Percentiles rank a stretch among this genome's conserved stretches.
Conservation (phyloP, 164 flowering plant genomes). For the Buxus sempervirens region DNA sequence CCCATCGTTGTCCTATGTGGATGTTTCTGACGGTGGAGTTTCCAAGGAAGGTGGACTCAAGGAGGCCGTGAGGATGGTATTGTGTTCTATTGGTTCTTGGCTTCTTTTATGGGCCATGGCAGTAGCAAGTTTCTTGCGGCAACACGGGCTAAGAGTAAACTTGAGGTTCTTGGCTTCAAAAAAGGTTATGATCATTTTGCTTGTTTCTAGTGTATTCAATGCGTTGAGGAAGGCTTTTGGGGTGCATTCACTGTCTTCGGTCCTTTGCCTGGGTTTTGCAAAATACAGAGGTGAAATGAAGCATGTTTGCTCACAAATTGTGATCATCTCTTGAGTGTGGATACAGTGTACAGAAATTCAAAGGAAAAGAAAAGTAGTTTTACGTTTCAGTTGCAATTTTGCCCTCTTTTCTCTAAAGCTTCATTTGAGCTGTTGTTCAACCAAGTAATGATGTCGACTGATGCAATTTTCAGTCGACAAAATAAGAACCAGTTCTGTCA, state of each 20-base stretch:
- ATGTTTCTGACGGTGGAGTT: conserved; percentile 27
- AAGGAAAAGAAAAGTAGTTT: too few relatives aligned
- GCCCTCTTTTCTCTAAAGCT: too few relatives aligned
- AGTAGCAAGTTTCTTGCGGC: conserved; percentile 38
- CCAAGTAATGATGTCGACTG: too few relatives aligned
- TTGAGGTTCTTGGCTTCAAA: conserved; percentile 76
- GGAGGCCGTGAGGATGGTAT: conserved; percentile 39
- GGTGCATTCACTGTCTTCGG: background rate
- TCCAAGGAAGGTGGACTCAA: conserved; percentile 34
- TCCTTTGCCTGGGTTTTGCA: too few relatives aligned
- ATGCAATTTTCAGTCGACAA: too few relatives aligned
- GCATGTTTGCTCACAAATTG: too few relatives aligned
- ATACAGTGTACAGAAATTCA: too few relatives aligned
- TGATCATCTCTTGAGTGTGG: too few relatives aligned
- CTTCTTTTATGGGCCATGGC: conserved; percentile 28
- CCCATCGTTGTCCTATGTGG: conserved; percentile 38
- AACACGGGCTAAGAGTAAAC: conserved; percentile 61
- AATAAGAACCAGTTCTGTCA: too few relatives aligned
- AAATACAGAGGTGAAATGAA: too few relatives aligned
- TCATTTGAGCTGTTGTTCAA: too few relatives aligned
- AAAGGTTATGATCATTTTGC: conserved; percentile 46
- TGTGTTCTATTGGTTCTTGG: conserved; percentile 40
- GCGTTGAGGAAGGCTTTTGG: conserved; percentile 36
- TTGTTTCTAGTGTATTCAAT: conserved; percentile 28
- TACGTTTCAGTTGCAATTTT: too few relatives aligned